Percentiles rank a stretch among this genome's conserved stretches.
Evolutionary conservation across 768 basidiomycete species (phyloP).

Genomic region (Brasilioporus rufonigricans): DNA sequence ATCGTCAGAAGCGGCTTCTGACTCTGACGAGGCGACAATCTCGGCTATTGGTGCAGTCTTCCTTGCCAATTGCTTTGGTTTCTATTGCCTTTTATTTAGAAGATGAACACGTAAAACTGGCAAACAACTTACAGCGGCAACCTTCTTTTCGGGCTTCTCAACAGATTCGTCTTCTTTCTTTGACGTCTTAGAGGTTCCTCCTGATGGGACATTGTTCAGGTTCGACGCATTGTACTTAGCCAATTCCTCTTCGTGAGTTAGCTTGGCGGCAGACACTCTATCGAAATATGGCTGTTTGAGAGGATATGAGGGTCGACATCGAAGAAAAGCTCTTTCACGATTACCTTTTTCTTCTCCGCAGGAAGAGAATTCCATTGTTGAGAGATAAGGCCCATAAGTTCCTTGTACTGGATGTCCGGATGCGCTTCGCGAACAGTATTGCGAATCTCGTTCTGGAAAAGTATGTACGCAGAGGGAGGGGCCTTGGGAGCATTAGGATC

Average conservation of each 20-base stretch:
- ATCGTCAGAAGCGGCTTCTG: conserved; percentile 27
- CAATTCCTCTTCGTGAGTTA: conserved; percentile 61
- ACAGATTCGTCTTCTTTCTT: conserved; percentile 28
- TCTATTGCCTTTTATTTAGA: conserved; percentile 24
- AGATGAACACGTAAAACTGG: conserved; percentile 5
- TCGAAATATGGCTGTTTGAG: conserved; percentile 30
- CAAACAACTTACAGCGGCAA: conserved; percentile 17
- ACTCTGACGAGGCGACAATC: conserved; percentile 28
- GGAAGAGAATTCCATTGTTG: conserved; percentile 71
- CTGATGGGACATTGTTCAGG: conserved; percentile 47
- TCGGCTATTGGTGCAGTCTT: conserved; percentile 25
- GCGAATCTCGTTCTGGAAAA: conserved; percentile 92
- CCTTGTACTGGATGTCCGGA: conserved; percentile 65
- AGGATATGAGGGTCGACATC: not conserved
- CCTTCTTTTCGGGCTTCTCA: conserved; percentile 29
- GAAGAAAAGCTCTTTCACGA: conserved; percentile 25
- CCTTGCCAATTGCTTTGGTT: conserved; percentile 3
- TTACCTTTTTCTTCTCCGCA: conserved; percentile 70
- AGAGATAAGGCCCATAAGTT: conserved; percentile 69
- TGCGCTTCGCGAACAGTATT: conserved; percentile 63
- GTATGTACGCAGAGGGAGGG: conserved; percentile 87
- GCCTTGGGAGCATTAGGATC: conserved; percentile 96
- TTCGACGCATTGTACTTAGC: conserved; percentile 60
- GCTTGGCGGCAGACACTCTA: conserved; percentile 56
- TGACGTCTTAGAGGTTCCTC: conserved; percentile 37